phyloP scores from a whole-genome alignment of 306 rosid genomes.

The Rosa chinensis region DNA sequence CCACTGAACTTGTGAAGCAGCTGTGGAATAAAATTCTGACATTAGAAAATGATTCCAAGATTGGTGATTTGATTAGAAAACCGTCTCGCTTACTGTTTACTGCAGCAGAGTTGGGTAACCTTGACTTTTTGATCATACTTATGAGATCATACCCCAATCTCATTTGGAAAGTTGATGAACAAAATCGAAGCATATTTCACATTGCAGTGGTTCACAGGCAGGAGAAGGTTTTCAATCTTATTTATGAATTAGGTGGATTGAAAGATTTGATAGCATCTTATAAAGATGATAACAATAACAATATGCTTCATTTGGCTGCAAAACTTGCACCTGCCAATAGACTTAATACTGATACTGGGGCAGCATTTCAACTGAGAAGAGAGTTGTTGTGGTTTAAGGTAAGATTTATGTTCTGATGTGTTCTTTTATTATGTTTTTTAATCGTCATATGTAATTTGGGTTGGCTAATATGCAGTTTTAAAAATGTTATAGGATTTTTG shows the following conservation, averaged over 20 bases:
- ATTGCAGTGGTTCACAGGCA: conserved; percentile 1
- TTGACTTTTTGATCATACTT: background rate
- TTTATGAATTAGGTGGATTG: conserved; percentile 1
- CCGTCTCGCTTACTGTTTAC: background rate
- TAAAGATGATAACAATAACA: background rate
- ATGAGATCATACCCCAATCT: conserved; percentile 1
- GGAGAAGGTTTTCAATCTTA: conserved; percentile 1
- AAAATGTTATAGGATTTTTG: no score
- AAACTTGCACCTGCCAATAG: background rate
- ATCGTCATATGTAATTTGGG: no score
- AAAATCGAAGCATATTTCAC: conserved; percentile 10
- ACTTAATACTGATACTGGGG: background rate
- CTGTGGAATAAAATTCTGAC: background rate
- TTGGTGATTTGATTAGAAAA: background rate
- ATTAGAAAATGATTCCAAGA: background rate
- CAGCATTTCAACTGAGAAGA: background rate
- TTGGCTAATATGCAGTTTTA: no score
- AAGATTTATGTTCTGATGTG: background rate
- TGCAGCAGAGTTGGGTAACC: conserved; percentile 4
- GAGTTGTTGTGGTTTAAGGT: conserved; percentile 9
- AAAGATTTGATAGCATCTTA: background rate
- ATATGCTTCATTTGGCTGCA: background rate
- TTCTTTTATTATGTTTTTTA: no score
- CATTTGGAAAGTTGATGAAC: background rate
- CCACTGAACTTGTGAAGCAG: conserved; percentile 1